These are phyloP conservation scores for Kurtzmaniella natalensis DNA, from an alignment of 1,139 yeast genomes.

Conservation along the genomic window DNA sequence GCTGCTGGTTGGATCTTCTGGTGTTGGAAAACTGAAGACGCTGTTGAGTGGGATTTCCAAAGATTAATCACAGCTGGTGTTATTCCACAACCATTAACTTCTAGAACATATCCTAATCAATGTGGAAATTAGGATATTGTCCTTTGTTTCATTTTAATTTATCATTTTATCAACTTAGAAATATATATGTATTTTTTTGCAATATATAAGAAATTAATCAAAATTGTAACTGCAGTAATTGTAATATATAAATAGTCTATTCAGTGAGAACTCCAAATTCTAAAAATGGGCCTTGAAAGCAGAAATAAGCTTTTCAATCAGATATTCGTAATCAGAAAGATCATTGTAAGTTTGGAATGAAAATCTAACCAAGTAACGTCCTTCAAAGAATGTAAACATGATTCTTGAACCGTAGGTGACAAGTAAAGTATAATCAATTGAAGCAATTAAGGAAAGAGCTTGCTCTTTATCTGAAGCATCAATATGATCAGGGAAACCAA, in stretches of 20 bases:
- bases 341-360: slow-evolving; percentile 61
- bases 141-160: no score
- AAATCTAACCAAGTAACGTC: slow-evolving; percentile 44
- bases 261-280: no score
- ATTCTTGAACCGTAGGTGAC: slow-evolving; percentile 40
- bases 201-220: no score
- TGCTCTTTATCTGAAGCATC: slow-evolving; percentile 1
- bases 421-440: slow-evolving; percentile 3
- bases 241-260: no score
- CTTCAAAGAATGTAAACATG: slow-evolving; percentile 34
- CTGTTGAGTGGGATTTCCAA: slow-evolving; percentile 84
- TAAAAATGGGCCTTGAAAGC: no score
- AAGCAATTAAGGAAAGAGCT: slow-evolving; percentile 1
- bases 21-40: slow-evolving; percentile 86
- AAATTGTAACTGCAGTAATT: no score
- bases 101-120: slow-evolving; percentile 66
- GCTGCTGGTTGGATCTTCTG: slow-evolving; percentile 84
- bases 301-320: no score
- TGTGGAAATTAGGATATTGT: slow-evolving; percentile 43
- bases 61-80: slow-evolving; percentile 52
- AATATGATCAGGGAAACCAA: neutral
- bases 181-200: neutral
- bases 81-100: slow-evolving; percentile 75
- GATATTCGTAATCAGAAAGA: slow-evolving; percentile 46
- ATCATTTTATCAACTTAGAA: neutral